Evolutionary conservation across 108 stramenopile species (phyloP).

Genomic region (Nitzschia sp.): DNA sequence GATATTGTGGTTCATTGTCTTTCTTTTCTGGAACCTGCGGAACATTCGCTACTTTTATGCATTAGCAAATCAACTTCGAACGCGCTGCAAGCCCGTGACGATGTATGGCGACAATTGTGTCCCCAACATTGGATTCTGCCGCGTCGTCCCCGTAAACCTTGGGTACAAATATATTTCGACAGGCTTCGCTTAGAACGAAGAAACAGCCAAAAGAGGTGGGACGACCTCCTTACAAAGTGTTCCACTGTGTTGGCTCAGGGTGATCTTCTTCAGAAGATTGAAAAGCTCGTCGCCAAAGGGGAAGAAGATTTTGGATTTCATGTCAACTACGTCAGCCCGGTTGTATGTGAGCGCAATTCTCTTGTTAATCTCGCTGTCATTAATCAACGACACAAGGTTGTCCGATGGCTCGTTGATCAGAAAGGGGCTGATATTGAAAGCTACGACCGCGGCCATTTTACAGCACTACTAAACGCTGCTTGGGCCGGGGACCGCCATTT

Average conservation of each 20-base stretch:
- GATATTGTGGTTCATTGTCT: constrained; percentile 62
- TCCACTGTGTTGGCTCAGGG: constrained; percentile 53
- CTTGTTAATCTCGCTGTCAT: constrained; percentile 81
- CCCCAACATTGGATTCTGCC: constrained; percentile 74
- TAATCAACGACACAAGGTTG: constrained; percentile 64
- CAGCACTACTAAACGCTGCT: constrained; percentile 79
- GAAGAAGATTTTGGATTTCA: constrained; percentile 64
- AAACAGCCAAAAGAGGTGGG: constrained; percentile 57
- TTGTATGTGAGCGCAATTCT: constrained; percentile 79
- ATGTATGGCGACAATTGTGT: constrained; percentile 64
- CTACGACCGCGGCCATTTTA: constrained; percentile 74
- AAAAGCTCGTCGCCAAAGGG: constrained; percentile 60
- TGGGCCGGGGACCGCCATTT: constrained; percentile 66
- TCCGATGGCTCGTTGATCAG: constrained; percentile 70
- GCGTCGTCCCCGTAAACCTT: constrained; percentile 73
- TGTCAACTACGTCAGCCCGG: constrained; percentile 71
- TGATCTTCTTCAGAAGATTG: constrained; percentile 62
- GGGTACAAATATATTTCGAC: constrained; percentile 70
- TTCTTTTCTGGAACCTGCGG: constrained; percentile 44
- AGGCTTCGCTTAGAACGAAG: constrained; percentile 52
- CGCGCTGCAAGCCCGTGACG: constrained; percentile 51
- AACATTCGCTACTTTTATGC: constrained; percentile 57
- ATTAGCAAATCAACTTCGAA: constrained; percentile 43
- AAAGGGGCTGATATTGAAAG: constrained; percentile 77
- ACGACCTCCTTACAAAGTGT: constrained; percentile 63